phyloP scores from a whole-genome alignment of 139 green algal species.

The Micractinium conductrix region DNA sequence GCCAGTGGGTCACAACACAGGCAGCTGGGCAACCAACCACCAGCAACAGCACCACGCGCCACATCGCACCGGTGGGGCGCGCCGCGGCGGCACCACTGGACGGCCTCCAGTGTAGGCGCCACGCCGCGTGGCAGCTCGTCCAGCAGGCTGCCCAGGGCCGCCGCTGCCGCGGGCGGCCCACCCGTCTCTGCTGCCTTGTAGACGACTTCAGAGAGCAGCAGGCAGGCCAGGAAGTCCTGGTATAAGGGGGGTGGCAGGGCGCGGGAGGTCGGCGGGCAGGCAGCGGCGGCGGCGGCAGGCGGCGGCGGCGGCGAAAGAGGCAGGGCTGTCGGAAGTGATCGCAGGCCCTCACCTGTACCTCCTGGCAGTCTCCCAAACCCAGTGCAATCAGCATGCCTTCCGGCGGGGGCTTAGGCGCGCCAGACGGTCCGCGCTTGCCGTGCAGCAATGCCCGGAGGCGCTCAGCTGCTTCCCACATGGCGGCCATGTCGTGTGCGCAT shows the following conservation, averaged over 20 bases:
- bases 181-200: constrained; percentile 36
- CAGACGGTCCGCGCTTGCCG: too few relatives aligned
- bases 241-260: background rate
- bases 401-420: too few relatives aligned
- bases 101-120: background rate
- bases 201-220: constrained; percentile 15
- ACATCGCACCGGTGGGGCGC: constrained; percentile 21
- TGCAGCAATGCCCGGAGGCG: too few relatives aligned
- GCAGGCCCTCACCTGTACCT: too few relatives aligned
- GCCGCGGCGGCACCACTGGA: constrained; percentile 23
- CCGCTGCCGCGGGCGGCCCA: background rate
- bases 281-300: background rate
- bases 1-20: too few relatives aligned
- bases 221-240: constrained; percentile 11
- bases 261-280: background rate
- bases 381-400: too few relatives aligned
- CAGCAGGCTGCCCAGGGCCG: background rate
- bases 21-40: too few relatives aligned
- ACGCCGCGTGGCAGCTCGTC: constrained; percentile 7
- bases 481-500: too few relatives aligned
- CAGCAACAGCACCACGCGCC: too few relatives aligned
- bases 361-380: too few relatives aligned
- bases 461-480: too few relatives aligned
- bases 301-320: background rate
- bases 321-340: too few relatives aligned